A percentile compares a stretch with the other conserved stretches of the same genome.
Evolutionary conservation across 495 filamentous ascomycete species (phyloP).

Genomic region (Hypoxylon subgilvum): DNA sequence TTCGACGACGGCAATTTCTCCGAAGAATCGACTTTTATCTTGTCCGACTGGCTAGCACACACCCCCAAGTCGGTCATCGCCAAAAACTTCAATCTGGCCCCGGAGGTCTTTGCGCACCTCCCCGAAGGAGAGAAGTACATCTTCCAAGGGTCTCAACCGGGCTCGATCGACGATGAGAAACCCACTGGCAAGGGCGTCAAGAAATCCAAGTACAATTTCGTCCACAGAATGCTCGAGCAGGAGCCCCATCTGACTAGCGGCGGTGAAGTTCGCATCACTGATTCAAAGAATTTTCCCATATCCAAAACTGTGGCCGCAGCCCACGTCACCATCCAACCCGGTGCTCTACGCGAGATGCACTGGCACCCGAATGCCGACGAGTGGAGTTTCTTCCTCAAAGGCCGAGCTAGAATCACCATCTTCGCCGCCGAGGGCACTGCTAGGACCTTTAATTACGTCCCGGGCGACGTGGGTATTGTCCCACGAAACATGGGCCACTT

Average conservation of each 20-base stretch:
- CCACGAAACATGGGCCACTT: conserved; percentile 68
- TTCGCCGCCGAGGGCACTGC: conserved; percentile 58
- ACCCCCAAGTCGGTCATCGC: conserved; percentile 67
- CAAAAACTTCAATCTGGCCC: conserved; percentile 68
- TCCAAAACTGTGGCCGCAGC: conserved; percentile 69
- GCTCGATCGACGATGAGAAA: conserved; percentile 50
- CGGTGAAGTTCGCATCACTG: conserved; percentile 66
- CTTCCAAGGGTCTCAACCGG: conserved; percentile 65
- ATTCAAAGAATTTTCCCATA: conserved; percentile 70
- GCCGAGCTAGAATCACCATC: conserved; percentile 59
- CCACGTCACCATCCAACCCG: conserved; percentile 62
- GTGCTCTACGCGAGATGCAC: conserved; percentile 65
- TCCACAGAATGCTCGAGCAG: conserved; percentile 66
- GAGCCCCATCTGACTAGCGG: conserved; percentile 59
- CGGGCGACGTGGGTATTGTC: conserved; percentile 67
- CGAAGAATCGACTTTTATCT: conserved; percentile 71
- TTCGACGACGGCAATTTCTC: conserved; percentile 73
- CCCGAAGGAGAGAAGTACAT: conserved; percentile 70
- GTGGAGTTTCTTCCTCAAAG: conserved; percentile 61
- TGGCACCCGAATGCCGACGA: conserved; percentile 66
- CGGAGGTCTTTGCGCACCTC: conserved; percentile 64
- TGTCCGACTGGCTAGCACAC: conserved; percentile 73
- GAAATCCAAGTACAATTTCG: conserved; percentile 64
- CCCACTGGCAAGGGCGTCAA: conserved; percentile 59
- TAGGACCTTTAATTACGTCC: conserved; percentile 52